phyloP scores from a whole-genome alignment of 2,329 filamentous ascomycete species.

The Waltergamsia citrina region DNA sequence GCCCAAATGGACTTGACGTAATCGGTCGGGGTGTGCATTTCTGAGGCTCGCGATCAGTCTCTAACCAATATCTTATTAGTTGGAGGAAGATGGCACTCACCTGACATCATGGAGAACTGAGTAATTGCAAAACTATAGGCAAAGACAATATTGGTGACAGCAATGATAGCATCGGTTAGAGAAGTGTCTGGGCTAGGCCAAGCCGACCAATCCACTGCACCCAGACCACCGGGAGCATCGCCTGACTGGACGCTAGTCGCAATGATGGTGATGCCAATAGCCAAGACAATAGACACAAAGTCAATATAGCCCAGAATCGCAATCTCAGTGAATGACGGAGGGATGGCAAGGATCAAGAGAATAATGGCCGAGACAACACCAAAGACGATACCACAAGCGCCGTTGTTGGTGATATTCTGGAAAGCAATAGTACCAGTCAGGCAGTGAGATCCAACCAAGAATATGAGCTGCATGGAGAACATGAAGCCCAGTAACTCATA shows the following conservation, averaged over 20 bases:
- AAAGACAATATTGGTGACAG: constrained; percentile 60
- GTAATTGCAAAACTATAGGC: constrained; percentile 52
- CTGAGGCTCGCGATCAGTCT: no score
- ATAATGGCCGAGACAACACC: constrained; percentile 35
- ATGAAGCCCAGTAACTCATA: constrained; percentile 53
- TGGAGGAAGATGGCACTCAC: no score
- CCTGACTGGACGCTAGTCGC: constrained; percentile 42
- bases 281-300: constrained; percentile 53
- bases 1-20: constrained; percentile 47
- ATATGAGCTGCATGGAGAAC: constrained; percentile 55
- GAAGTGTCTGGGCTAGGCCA: constrained; percentile 34
- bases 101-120: constrained; percentile 41
- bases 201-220: constrained; percentile 28
- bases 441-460: constrained; percentile 64
- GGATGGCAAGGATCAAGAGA: constrained; percentile 33
- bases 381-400: constrained; percentile 33
- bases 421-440: constrained; percentile 62
- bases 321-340: constrained; percentile 37
- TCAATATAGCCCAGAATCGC: constrained; percentile 41
- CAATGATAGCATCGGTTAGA: constrained; percentile 47
- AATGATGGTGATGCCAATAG: constrained; percentile 58
- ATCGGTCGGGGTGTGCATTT: constrained; percentile 39
- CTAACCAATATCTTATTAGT: no score
- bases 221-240: constrained; percentile 18
- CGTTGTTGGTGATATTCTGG: constrained; percentile 52